A percentile compares a stretch with the other conserved stretches of the same genome.
These are phyloP conservation scores for Aspergillus indologenus DNA, from an alignment of 495 filamentous ascomycete species.

Conservation along the genomic window DNA sequence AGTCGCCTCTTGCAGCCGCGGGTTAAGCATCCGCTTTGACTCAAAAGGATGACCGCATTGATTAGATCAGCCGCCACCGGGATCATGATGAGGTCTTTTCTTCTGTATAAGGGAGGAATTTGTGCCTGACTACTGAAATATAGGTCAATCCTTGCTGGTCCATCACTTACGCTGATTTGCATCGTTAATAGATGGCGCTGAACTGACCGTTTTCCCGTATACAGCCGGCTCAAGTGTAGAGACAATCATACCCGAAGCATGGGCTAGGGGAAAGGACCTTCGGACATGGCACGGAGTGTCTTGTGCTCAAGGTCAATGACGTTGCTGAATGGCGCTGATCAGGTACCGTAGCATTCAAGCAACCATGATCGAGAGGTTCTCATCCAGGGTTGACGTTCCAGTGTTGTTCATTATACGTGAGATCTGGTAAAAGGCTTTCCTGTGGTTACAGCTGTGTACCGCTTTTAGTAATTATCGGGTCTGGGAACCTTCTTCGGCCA, in stretches of 20 bases:
- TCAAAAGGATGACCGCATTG: not conserved
- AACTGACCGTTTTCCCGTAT: too few species aligned
- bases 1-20: not conserved
- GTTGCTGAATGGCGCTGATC: not conserved
- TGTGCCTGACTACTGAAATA: too few species aligned
- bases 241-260: too few species aligned
- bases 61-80: not conserved
- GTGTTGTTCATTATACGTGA: not conserved
- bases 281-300: not conserved
- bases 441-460: not conserved
- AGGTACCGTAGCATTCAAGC: conserved; percentile 11
- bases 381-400: not conserved
- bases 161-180: too few species aligned
- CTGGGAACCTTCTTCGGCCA: not conserved
- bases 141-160: too few species aligned
- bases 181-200: too few species aligned
- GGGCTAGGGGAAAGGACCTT: not conserved
- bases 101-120: too few species aligned
- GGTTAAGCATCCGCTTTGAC: not conserved
- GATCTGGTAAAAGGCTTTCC: not conserved
- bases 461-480: not conserved
- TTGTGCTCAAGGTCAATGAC: not conserved
- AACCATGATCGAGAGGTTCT: not conserved
- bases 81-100: not conserved
- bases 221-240: too few species aligned